Evolutionary conservation across 305 asterid genomes (phyloP).

Genomic region (Rubia tinctorum): DNA sequence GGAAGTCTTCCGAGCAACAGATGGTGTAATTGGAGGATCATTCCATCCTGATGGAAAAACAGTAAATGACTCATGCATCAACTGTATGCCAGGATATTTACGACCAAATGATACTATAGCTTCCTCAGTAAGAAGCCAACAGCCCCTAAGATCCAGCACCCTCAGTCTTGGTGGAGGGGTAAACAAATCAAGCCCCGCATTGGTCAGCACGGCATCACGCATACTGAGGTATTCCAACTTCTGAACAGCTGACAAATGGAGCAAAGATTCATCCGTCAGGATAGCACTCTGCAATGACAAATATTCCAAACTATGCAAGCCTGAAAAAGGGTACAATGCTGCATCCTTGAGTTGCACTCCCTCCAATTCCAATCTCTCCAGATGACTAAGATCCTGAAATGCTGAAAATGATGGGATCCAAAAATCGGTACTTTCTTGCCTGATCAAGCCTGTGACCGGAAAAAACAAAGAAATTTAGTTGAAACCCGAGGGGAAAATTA

Average conservation of each 20-base stretch:
- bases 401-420: conserved; percentile 49
- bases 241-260: conserved; percentile 39
- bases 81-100: conserved; percentile 55
- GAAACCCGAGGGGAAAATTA: too few species aligned
- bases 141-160: conserved; percentile 77
- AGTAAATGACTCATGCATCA: conserved; percentile 57
- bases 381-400: conserved; percentile 44
- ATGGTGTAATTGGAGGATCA: conserved; percentile 34
- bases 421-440: conserved; percentile 27
- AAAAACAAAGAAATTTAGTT: background rate
- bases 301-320: conserved; percentile 43
- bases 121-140: conserved; percentile 82
- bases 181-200: conserved; percentile 51
- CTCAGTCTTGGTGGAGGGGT: conserved; percentile 51
- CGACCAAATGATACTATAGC: conserved; percentile 43
- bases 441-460: conserved; percentile 40
- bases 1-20: conserved; percentile 20
- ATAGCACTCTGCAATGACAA: conserved; percentile 50
- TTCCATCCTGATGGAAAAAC: conserved; percentile 24
- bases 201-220: conserved; percentile 61
- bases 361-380: conserved; percentile 76
- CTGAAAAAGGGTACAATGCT: conserved; percentile 52
- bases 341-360: conserved; percentile 44
- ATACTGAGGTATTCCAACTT: conserved; percentile 53
- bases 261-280: conserved; percentile 61